Conservation (phyloP, 2,329 filamentous ascomycete genomes). For the Claviceps africana region DNA sequence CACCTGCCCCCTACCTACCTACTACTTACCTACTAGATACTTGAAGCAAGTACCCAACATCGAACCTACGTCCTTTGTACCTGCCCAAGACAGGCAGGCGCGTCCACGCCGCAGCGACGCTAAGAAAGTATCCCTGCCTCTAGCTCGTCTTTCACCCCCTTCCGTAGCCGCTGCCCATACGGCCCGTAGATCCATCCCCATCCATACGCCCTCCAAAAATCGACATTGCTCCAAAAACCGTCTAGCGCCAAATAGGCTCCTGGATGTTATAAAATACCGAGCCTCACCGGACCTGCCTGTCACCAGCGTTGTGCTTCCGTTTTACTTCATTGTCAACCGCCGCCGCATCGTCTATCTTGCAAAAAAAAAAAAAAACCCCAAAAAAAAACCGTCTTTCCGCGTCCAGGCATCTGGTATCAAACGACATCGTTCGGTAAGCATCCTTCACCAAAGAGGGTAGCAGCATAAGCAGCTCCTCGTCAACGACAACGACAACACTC, state of each 20-base stretch:
- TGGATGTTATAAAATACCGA: neutral
- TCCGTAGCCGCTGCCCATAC: no score
- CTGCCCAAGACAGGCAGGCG: neutral
- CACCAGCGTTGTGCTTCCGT: neutral
- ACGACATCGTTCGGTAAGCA: no score
- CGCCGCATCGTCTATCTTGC: neutral
- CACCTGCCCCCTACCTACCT: no score
- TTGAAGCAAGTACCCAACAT: no score
- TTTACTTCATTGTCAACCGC: slow-evolving; percentile 2
- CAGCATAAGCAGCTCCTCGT: neutral
- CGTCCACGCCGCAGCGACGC: neutral
- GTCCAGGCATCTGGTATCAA: no score
- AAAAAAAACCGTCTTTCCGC: no score
- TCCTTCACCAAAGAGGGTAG: no score
- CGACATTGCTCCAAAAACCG: neutral
- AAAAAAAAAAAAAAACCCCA: no score
- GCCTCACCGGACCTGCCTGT: slow-evolving; percentile 4
- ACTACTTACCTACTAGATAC: no score
- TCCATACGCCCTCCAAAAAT: slow-evolving; percentile 1
- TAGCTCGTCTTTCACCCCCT: no score
- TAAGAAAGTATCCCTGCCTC: neutral
- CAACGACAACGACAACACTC: neutral
- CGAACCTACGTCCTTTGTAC: no score
- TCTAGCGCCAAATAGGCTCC: slow-evolving; percentile 1
- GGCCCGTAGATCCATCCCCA: no score